Base-by-base conservation (phyloP, 2,329 filamentous ascomycete species). In the Diaporthe sp. region DNA sequence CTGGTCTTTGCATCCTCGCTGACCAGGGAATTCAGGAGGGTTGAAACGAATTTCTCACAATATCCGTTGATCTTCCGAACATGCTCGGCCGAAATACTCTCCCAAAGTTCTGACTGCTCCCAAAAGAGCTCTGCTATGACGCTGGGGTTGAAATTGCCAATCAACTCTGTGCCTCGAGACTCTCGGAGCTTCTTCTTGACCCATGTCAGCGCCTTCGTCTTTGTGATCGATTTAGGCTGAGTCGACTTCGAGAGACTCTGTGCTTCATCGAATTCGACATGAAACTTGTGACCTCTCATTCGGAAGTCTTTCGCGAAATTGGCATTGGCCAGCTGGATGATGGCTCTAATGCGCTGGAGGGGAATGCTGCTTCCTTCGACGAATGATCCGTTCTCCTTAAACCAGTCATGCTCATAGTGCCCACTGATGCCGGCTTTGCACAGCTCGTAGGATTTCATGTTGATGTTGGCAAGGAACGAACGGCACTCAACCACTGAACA, bases 31-130 rank as follows among this genome's bases (percentile, higher is more conserved):
- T 15, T 5, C n/a, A 74, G 8, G 13, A 74, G 42, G 4, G 8
- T 13, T 3, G 5, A 12, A 0, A 74, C 22, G 6, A 72, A 74
- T 0, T 15, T 25, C 28, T 67, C 22, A 57, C 68, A 71, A 2
- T 52, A 4, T 3, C 9, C 3, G 19, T 8, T 13, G 15, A 74
- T 10, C 0, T 9, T 12, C n/a, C 54, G 19, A 17, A 72, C n/a
- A 22, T 74, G 58, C 1, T 10, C 3, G 0, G 1, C 30, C 3
- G 73, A 12, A 0, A 67, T 3, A 17, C 25, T 38, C 1, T 61
- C 73, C 73, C 73, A 74, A 6, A 1, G 6, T 19, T 72, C 73
- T 0, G 68, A 72, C 19, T 74, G 73, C 22, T 74, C 73, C 73
- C 73, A 74, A n/a, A 74, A 72, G 0, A 74, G 42, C 30, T 74